Evolutionary conservation across 1,284 basidiomycete genomes (phyloP), one percentile per base, ranked within the genome.

Genomic region (Microbotryum saponariae): DNA sequence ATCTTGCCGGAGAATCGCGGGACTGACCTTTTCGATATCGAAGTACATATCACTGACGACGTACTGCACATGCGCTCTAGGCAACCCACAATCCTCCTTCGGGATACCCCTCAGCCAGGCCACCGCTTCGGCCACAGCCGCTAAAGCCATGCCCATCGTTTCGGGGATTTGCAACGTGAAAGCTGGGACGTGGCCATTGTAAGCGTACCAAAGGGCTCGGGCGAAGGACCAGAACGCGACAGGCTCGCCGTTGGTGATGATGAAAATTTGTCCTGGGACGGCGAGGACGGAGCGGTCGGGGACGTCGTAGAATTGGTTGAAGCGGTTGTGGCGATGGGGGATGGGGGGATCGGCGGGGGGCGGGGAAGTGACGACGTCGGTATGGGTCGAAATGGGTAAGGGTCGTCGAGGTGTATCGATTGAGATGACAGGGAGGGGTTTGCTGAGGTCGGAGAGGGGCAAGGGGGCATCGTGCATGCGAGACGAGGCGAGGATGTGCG

Each of bases 191-290:
- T 88, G 87, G 20, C 77, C 78, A 57, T 90, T 63, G 53, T 74
- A 82, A 52, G 83, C 82, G 52, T 82, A 80, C 90, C 91, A 98
- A 23, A 97, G 78, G 2, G 83, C 77, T 10, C 91, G 83, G 23
- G 87, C 82, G 74, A 96, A 87, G 77, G 97, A 91, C 94, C 94
- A 98, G 78, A 97, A 97, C 73, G 89, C 88, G 60, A 88, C 81
- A 1, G 93, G 94, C 75, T 97, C 93, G 67, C 93, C 92, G 73
- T 97, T 97, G 65, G 92, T 94, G 77, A 99, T 92, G 80, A 94
- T 94, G 80, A 96, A 98, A 1, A 81, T 88, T 74, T 97, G 88
- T 0, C 96, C 96, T 5, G 91, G 91, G 56, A 73, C 55, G 58
- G 64, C 46, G 60, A 66, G 33, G 48, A 10, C 27, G 33, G 54